phyloP scores from a whole-genome alignment of 148 eudicot species.

The Amaranthus palmeri region DNA sequence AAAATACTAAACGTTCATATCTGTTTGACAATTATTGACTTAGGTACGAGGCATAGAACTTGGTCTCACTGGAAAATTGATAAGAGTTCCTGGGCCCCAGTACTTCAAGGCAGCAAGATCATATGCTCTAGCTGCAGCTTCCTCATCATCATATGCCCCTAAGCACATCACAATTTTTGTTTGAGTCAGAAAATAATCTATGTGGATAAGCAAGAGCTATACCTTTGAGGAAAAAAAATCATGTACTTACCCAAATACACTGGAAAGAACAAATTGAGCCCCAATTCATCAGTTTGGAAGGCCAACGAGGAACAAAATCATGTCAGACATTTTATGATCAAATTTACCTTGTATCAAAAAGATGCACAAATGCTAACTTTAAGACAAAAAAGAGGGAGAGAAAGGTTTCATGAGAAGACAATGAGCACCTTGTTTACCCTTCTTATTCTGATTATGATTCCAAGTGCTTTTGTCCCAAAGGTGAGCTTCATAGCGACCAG shows the following conservation, averaged over 20 bases:
- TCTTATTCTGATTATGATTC: conserved; percentile 98
- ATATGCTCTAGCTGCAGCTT: conserved; percentile 98
- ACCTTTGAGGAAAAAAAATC: not conserved
- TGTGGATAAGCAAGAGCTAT: not conserved
- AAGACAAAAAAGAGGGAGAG: not conserved
- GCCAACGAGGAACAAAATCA: conserved; percentile 11
- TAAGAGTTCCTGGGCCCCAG: conserved; percentile 97
- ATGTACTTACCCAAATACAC: conserved; percentile 86
- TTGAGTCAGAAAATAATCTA: conserved; percentile 7
- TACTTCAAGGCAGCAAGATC: conserved; percentile 97
- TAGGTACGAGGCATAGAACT: conserved; percentile 1
- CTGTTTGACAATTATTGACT: not conserved
- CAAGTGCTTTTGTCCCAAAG: conserved; percentile 99
- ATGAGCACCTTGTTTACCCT: conserved; percentile 85
- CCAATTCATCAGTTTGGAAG: conserved; percentile 20
- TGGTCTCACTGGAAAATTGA: conserved; percentile 85
- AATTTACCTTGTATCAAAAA: not conserved
- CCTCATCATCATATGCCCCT: conserved; percentile 99
- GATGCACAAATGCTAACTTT: not conserved
- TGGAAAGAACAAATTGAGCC: conserved; percentile 31
- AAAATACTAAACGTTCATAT: not conserved
- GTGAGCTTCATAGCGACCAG: conserved; percentile 99
- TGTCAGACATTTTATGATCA: conserved; percentile 21
- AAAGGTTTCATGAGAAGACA: not conserved
- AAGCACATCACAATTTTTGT: conserved; percentile 1